phyloP scores from a whole-genome alignment of 2,329 filamentous ascomycete genomes.

The Talaromyces sp. region DNA sequence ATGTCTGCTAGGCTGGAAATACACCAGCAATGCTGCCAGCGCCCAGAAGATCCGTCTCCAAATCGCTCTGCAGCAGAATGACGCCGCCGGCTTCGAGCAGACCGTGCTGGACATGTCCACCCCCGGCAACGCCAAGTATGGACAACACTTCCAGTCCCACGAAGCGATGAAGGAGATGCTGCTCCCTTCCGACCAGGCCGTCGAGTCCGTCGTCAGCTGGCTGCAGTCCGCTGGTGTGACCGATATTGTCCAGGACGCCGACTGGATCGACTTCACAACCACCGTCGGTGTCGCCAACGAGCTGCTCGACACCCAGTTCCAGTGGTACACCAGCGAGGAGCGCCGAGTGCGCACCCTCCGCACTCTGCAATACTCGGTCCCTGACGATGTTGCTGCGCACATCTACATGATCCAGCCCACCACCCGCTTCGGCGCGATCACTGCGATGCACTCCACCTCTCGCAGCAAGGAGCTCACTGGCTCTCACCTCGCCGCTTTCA shows the following conservation, averaged over 20 bases:
- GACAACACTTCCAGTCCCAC: slow-evolving; percentile 52
- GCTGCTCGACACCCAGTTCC: slow-evolving; percentile 55
- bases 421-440: slow-evolving; percentile 46
- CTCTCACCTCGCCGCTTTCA: not conserved
- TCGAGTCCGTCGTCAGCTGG: slow-evolving; percentile 51
- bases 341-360: slow-evolving; percentile 45
- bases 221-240: slow-evolving; percentile 47
- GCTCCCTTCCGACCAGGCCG: slow-evolving; percentile 46
- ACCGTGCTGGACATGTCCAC: slow-evolving; percentile 57
- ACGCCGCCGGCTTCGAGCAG: slow-evolving; percentile 50
- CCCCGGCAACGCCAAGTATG: slow-evolving; percentile 55
- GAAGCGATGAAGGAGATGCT: slow-evolving; percentile 53
- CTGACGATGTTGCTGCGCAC: slow-evolving; percentile 47
- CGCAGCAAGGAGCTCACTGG: not conserved
- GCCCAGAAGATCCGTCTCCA: not conserved
- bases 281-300: slow-evolving; percentile 42
- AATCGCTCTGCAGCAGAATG: slow-evolving; percentile 41
- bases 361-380: slow-evolving; percentile 57
- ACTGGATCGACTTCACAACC: slow-evolving; percentile 56
- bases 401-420: slow-evolving; percentile 63
- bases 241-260: slow-evolving; percentile 45
- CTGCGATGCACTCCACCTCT: not conserved
- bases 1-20: not conserved
- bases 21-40: not conserved
- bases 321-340: slow-evolving; percentile 47